Base-by-base conservation (phyloP, 2,329 filamentous ascomycete genomes). In the Aureobasidium namibiae region DNA sequence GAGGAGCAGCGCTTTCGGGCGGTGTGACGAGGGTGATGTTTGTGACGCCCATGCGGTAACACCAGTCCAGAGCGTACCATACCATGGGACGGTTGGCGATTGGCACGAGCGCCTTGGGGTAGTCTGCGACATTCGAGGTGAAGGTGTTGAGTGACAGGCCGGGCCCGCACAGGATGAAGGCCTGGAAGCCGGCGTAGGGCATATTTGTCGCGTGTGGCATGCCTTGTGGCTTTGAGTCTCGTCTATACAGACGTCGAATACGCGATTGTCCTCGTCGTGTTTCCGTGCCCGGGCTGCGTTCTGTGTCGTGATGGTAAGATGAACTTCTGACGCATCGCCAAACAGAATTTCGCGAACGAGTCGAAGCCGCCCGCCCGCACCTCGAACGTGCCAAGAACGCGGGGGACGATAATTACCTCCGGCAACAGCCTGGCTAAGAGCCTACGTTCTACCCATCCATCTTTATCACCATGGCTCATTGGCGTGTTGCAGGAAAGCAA, bases 1-100 rank as follows among this genome's bases (percentile, higher is more conserved):
- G 83, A 45, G 87, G 85, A 50, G 81, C 76, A 48, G 82, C 78
- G 3, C 88, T 87, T 64, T 79, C 77, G 21, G 74, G 72, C 1
- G 78, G 76, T 1, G 77, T 70, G 80, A 87, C 44, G 79, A 87
- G 61, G 78, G 86, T 76, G 64, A 80, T 79, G 64, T 79, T 74
- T 75, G 86, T 88, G 64, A 92, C 83, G 65, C 89, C 89, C 72
- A 87, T 89, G 38, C 89, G 84, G 69, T 90, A 88, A 73, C 89
- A 92, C 75, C 90, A 92, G 67, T 92, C 89, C 41, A 94, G 82
- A 6, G 89, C 86, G 71, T 94, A 94, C 88, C 90, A 92, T 46
- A 94, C 86, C 89, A 94, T 94, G 1, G 89, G 89, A 65, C 89
- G 76, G 71, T 94, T 94, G 36, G 89, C 89, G 61, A 94, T 88